Percentiles rank a stretch among this genome's conserved stretches.
These are phyloP conservation scores for Theobroma grandiflorum DNA, from an alignment of 441 rosid genomes.

Conservation along the genomic window DNA sequence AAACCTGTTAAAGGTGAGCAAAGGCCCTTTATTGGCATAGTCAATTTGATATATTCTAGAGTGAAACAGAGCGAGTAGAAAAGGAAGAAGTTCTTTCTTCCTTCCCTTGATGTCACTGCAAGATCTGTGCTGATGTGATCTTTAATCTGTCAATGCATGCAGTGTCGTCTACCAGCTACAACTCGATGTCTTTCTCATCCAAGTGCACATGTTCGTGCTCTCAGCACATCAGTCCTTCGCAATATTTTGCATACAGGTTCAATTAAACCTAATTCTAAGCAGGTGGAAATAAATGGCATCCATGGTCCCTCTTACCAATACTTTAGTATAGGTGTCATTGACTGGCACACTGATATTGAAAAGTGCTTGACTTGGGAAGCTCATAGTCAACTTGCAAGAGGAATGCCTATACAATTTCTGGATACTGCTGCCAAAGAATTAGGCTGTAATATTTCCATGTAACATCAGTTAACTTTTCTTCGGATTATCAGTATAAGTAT, in stretches of 20 bases:
- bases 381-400: slow-evolving; percentile 74
- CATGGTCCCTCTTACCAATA: slow-evolving; percentile 58
- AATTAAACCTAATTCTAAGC: slow-evolving; percentile 49
- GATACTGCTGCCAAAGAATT: slow-evolving; percentile 81
- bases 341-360: slow-evolving; percentile 87
- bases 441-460: slow-evolving; percentile 72
- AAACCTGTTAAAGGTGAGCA: slow-evolving; percentile 82
- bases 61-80: background rate
- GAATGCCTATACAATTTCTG: slow-evolving; percentile 74
- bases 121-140: slow-evolving; percentile 29
- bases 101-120: background rate
- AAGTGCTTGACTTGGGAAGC: slow-evolving; percentile 98
- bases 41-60: slow-evolving; percentile 5
- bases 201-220: slow-evolving; percentile 96
- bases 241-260: slow-evolving; percentile 67
- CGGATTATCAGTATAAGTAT: slow-evolving; percentile 26
- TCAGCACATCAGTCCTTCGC: slow-evolving; percentile 90
- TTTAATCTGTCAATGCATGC: slow-evolving; percentile 43
- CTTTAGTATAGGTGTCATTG: slow-evolving; percentile 56
- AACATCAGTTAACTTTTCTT: slow-evolving; percentile 38
- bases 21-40: background rate
- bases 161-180: slow-evolving; percentile 97
- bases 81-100: background rate
- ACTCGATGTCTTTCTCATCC: slow-evolving; percentile 91
- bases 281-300: slow-evolving; percentile 58